These are phyloP conservation scores for Macaranga tanarius DNA, from an alignment of 441 rosid species.

Conservation along the genomic window DNA sequence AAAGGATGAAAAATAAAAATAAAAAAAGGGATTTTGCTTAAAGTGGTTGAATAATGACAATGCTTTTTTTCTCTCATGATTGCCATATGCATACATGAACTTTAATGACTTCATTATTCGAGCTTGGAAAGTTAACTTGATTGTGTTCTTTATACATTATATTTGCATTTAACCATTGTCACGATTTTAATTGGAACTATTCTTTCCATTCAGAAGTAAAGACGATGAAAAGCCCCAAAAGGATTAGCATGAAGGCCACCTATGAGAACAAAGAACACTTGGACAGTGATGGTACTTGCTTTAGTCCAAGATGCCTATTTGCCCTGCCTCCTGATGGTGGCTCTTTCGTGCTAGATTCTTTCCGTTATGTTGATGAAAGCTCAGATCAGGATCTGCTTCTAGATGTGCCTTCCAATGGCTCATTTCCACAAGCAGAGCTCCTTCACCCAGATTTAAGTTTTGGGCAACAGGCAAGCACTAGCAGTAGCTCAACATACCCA, in stretches of 20 bases:
- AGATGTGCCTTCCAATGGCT: constrained; percentile 76
- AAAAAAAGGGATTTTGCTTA: neutral
- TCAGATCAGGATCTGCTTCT: constrained; percentile 80
- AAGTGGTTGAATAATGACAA: neutral
- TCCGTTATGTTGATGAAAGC: constrained; percentile 51
- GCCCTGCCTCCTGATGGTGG: constrained; percentile 67
- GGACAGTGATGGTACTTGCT: constrained; percentile 67
- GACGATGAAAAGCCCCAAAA: constrained; percentile 69
- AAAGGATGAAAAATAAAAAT: constrained; percentile 2
- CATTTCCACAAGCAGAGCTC: constrained; percentile 92
- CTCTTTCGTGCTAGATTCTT: constrained; percentile 58
- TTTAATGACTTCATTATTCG: neutral
- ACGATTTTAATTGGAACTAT: constrained; percentile 16
- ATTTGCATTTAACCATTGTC: neutral
- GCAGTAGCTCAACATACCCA: constrained; percentile 52
- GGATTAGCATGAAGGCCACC: constrained; percentile 47
- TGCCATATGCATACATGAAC: neutral
- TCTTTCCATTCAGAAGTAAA: constrained; percentile 47
- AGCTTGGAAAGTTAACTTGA: neutral
- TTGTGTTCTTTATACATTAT: neutral
- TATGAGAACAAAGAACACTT: constrained; percentile 54
- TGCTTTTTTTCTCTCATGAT: no score
- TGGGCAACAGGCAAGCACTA: constrained; percentile 57
- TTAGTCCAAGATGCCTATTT: constrained; percentile 76
- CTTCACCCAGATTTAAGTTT: constrained; percentile 50